Evolutionary conservation across 2,329 filamentous ascomycete species (phyloP).

Genomic region (Aspergillus ruber): DNA sequence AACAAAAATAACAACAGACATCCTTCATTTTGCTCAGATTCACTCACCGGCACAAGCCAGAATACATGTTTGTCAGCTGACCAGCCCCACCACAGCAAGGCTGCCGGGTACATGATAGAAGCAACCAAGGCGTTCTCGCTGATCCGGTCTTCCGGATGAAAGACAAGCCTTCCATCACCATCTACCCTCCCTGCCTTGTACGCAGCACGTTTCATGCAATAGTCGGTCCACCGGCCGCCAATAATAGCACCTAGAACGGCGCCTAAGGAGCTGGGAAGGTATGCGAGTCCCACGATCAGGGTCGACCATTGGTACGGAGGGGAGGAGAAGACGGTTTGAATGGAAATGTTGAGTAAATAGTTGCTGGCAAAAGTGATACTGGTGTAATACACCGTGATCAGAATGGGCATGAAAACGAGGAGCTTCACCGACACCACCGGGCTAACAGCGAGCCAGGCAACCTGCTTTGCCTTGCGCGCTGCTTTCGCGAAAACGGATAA

Average conservation of each 20-base stretch:
- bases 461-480: not conserved
- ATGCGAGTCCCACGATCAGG: slow-evolving; percentile 32
- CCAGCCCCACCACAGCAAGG: slow-evolving; percentile 35
- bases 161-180: slow-evolving; percentile 26
- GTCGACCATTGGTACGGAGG: slow-evolving; percentile 31
- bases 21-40: not conserved
- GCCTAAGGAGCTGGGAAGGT: slow-evolving; percentile 33
- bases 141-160: slow-evolving; percentile 34
- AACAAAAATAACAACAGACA: not conserved
- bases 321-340: slow-evolving; percentile 31
- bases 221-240: slow-evolving; percentile 34
- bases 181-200: slow-evolving; percentile 27
- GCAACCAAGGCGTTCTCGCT: slow-evolving; percentile 34
- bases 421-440: slow-evolving; percentile 31
- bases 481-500: slow-evolving; percentile 1
- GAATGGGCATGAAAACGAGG: slow-evolving; percentile 31
- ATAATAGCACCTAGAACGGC: slow-evolving; percentile 31
- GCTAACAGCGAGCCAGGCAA: slow-evolving; percentile 18
- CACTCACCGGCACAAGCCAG: slow-evolving; percentile 16
- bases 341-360: slow-evolving; percentile 34
- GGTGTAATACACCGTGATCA: slow-evolving; percentile 31
- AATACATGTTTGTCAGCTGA: slow-evolving; percentile 23
- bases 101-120: slow-evolving; percentile 26
- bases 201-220: slow-evolving; percentile 35
- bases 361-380: slow-evolving; percentile 32